Conservation (phyloP, 106 monocot species). For the Triglochin maritima region DNA sequence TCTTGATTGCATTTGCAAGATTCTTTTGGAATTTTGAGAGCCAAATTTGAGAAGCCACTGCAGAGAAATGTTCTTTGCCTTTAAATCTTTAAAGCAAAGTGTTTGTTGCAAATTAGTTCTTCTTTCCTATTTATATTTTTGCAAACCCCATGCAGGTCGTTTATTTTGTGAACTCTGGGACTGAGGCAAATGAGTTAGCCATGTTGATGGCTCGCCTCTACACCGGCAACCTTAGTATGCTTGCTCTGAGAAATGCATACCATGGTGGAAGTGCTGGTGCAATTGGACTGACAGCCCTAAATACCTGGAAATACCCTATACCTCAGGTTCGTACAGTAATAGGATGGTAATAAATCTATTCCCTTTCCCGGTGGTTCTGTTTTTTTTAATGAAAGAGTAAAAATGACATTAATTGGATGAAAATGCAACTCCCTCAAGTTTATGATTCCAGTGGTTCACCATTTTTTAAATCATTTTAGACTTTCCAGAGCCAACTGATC, state of each 20-base stretch:
- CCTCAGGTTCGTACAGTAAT: slow-evolving; percentile 54
- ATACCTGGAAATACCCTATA: slow-evolving; percentile 96
- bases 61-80: neutral
- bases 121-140: neutral
- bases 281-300: slow-evolving; percentile 71
- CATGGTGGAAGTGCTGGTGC: slow-evolving; percentile 98
- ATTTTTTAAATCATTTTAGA: too few relatives aligned
- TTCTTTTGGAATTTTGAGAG: neutral
- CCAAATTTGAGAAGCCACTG: neutral
- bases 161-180: slow-evolving; percentile 99
- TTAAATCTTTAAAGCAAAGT: too few relatives aligned
- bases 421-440: too few relatives aligned
- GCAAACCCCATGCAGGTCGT: slow-evolving; percentile 54
- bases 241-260: slow-evolving; percentile 93
- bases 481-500: too few relatives aligned
- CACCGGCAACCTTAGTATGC: slow-evolving; percentile 82
- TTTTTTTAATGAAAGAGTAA: too few relatives aligned
- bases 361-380: too few relatives aligned
- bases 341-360: too few relatives aligned
- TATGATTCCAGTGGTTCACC: too few relatives aligned
- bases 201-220: slow-evolving; percentile 93
- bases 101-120: too few relatives aligned
- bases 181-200: slow-evolving; percentile 97
- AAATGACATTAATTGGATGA: too few relatives aligned
- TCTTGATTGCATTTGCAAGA: too few relatives aligned